These are phyloP conservation scores for Vaccinium vitisidaea DNA, from an alignment of 148 eudicot genomes.

Conservation along the genomic window DNA sequence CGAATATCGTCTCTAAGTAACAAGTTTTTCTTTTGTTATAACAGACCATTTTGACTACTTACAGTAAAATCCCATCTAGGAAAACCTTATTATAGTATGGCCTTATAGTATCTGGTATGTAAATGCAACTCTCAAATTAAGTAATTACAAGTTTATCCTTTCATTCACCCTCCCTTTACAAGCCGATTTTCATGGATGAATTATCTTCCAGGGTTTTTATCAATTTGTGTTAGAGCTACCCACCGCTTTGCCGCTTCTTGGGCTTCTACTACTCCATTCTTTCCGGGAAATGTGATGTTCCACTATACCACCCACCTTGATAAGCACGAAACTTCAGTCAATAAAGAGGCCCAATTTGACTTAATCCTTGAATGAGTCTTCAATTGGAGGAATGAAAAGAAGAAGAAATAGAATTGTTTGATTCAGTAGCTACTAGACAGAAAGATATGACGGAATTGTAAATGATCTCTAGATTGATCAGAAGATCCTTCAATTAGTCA, in stretches of 20 bases:
- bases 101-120: too few relatives aligned
- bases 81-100: too few relatives aligned
- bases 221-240: background rate
- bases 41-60: too few relatives aligned
- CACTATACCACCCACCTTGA: background rate
- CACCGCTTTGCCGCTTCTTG: background rate
- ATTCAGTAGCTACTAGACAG: background rate
- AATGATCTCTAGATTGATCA: background rate
- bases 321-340: background rate
- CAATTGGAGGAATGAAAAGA: background rate
- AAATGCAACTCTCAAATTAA: too few relatives aligned
- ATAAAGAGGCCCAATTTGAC: background rate
- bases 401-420: background rate
- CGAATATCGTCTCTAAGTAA: too few relatives aligned
- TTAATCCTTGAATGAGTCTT: background rate
- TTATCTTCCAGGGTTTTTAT: background rate
- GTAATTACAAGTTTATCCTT: too few relatives aligned
- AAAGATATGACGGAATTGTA: background rate
- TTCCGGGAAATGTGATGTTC: background rate
- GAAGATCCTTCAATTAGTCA: background rate
- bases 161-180: background rate
- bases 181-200: background rate
- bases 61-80: too few relatives aligned
- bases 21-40: too few relatives aligned
- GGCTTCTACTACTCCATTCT: background rate